phyloP scores from a whole-genome alignment of 257 asterid species.

The Mentha longifolia region DNA sequence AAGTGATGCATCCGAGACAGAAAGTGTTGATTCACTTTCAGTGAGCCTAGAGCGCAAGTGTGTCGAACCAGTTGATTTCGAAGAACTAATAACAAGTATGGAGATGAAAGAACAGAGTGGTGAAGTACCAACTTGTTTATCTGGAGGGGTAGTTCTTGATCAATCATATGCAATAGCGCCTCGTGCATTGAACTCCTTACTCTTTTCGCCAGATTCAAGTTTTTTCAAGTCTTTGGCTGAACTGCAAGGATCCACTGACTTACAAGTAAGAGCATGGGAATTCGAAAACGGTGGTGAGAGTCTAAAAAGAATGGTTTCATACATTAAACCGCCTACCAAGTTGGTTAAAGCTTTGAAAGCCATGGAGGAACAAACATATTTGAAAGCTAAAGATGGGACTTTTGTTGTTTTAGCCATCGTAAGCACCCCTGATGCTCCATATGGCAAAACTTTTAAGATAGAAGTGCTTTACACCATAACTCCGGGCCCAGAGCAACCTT shows the following conservation, averaged over 20 bases:
- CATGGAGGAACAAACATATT: conserved; percentile 80
- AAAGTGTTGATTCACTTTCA: conserved; percentile 50
- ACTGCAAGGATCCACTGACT: conserved; percentile 72
- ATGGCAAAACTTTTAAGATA: conserved; percentile 71
- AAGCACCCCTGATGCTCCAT: conserved; percentile 96
- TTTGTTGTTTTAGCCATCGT: conserved; percentile 68
- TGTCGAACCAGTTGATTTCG: conserved; percentile 69
- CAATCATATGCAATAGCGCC: conserved; percentile 66
- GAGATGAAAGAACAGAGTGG: conserved; percentile 68
- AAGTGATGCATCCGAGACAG: conserved; percentile 60
- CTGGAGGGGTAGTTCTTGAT: conserved; percentile 82
- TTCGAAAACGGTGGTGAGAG: conserved; percentile 60
- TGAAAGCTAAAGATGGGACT: conserved; percentile 73
- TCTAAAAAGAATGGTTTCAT: conserved; percentile 60
- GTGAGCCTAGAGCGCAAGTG: conserved; percentile 43
- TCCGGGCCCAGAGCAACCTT: conserved; percentile 86
- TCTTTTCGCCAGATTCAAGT: conserved; percentile 79
- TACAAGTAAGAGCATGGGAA: conserved; percentile 78
- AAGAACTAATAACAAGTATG: conserved; percentile 63
- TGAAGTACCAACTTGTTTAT: conserved; percentile 65
- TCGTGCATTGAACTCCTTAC: conserved; percentile 65
- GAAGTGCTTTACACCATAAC: conserved; percentile 88
- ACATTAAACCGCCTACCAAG: conserved; percentile 77
- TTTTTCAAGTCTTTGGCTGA: conserved; percentile 63
- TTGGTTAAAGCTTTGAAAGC: conserved; percentile 82